Conservation (phyloP, 805 yeast species). For the Barnettozyma pratensis region DNA sequence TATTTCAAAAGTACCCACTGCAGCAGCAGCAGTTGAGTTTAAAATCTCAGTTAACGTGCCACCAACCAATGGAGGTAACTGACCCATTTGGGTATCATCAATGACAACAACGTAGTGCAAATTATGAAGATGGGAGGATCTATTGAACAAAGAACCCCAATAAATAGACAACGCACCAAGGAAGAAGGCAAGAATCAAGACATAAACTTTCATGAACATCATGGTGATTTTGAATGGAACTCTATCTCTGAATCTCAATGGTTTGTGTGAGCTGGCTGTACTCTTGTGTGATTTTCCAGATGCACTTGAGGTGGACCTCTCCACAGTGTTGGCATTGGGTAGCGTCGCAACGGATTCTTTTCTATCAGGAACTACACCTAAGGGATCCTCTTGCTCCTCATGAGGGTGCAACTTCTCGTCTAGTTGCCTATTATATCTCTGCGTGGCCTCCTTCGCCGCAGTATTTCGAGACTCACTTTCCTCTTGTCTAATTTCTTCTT, state of each 20-base stretch:
- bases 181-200: conserved; percentile 3
- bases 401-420: too few relatives aligned
- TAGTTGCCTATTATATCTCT: background rate
- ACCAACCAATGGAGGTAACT: conserved; percentile 10
- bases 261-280: background rate
- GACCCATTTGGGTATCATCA: conserved; percentile 15
- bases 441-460: background rate
- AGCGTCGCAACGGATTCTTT: too few relatives aligned
- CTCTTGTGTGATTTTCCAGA: background rate
- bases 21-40: conserved; percentile 4
- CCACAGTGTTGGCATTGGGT: too few relatives aligned
- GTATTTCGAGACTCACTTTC: background rate
- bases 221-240: background rate
- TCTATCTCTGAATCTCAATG: background rate
- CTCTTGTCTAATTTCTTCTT: background rate
- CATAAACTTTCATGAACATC: conserved; percentile 6
- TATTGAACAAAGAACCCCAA: conserved; percentile 26
- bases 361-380: too few relatives aligned
- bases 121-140: conserved; percentile 12
- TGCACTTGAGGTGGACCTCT: too few relatives aligned
- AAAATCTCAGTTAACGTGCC: conserved; percentile 1
- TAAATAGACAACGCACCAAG: conserved; percentile 11
- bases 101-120: conserved; percentile 19
- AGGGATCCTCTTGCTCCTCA: too few relatives aligned
- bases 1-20: conserved; percentile 17